These are phyloP conservation scores for Leccinum aurantiacum DNA, from an alignment of 768 basidiomycete genomes.

Conservation along the genomic window DNA sequence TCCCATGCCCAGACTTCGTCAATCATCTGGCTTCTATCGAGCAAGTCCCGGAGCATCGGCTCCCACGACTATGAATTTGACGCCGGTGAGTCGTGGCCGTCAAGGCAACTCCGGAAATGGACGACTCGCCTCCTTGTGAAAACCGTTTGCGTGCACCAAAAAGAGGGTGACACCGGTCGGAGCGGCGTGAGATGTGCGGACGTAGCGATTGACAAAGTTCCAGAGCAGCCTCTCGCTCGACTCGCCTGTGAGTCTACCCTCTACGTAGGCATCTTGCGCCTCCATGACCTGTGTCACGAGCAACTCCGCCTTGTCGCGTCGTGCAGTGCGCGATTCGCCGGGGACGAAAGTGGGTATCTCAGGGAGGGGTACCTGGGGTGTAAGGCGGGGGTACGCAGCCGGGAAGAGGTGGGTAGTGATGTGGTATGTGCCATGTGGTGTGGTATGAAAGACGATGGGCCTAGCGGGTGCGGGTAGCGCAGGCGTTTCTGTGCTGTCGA, in stretches of 20 bases:
- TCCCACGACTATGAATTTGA: conserved; percentile 70
- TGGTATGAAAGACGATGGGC: conserved; percentile 20
- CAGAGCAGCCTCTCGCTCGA: conserved; percentile 47
- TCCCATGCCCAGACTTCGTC: conserved; percentile 85
- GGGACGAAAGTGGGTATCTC: conserved; percentile 16
- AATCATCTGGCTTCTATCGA: conserved; percentile 48
- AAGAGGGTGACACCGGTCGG: conserved; percentile 57
- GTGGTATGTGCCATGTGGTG: conserved; percentile 15
- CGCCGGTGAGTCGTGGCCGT: not conserved
- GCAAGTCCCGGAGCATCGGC: conserved; percentile 53
- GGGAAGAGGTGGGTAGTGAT: conserved; percentile 34
- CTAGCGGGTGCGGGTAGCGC: conserved; percentile 24
- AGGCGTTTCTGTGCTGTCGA: conserved; percentile 11
- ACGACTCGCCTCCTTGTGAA: conserved; percentile 76
- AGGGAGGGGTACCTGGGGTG: conserved; percentile 25
- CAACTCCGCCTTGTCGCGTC: conserved; percentile 9
- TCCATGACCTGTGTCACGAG: conserved; percentile 23
- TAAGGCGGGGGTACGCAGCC: conserved; percentile 27
- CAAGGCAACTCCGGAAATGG: not conserved
- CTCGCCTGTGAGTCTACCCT: conserved; percentile 17
- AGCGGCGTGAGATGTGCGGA: conserved; percentile 17
- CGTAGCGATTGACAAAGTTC: conserved; percentile 74
- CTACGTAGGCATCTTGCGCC: conserved; percentile 12
- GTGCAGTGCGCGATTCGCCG: conserved; percentile 1
- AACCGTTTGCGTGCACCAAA: conserved; percentile 83